Conservation (phyloP, 2,329 filamentous ascomycete species). For the Coniochaeta sp. region DNA sequence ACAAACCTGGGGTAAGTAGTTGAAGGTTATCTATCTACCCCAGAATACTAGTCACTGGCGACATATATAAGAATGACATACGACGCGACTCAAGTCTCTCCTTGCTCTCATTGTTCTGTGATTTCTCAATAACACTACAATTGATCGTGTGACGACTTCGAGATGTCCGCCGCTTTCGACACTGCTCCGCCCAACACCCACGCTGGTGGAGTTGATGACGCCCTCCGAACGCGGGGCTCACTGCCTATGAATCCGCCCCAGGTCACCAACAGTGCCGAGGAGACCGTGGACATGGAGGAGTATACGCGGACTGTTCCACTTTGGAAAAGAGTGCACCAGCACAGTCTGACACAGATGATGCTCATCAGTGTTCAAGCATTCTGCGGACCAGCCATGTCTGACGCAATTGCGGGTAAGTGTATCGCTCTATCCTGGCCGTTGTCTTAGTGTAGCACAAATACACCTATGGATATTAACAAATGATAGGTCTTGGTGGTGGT, state of each 20-base stretch:
- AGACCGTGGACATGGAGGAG: conserved; percentile 25
- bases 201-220: conserved; percentile 1
- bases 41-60: not conserved
- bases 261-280: not conserved
- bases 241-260: conserved; percentile 4
- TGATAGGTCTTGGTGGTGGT: conserved; percentile 30
- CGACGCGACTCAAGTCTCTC: not conserved
- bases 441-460: no score
- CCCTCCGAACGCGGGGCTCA: not conserved
- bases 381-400: conserved; percentile 30
- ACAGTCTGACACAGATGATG: conserved; percentile 41
- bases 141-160: not conserved
- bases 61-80: not conserved
- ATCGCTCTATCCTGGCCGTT: not conserved
- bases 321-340: conserved; percentile 36
- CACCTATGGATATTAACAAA: not conserved
- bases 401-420: conserved; percentile 26
- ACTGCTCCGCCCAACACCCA: conserved; percentile 1
- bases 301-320: conserved; percentile 20
- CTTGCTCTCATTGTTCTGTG: not conserved
- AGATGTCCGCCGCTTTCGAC: conserved; percentile 1
- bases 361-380: conserved; percentile 37
- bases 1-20: not conserved
- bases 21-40: not conserved
- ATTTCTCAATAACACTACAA: not conserved